Evolutionary conservation across 78 protist genomes (phyloP), one percentile per base, ranked within the genome.

Genomic region (Paulinella micropora): DNA sequence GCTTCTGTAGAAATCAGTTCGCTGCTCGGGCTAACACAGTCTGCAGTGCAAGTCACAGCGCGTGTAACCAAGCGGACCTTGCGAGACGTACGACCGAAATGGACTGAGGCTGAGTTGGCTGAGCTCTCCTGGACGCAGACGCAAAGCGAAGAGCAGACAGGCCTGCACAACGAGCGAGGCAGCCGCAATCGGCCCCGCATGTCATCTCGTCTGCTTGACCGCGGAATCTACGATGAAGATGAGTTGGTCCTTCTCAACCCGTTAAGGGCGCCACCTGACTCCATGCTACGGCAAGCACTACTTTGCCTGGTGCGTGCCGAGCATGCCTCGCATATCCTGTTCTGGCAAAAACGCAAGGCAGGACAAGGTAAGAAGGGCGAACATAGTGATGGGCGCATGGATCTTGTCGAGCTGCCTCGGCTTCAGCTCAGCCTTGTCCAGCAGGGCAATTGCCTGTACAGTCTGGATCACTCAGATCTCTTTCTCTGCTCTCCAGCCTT

Each of bases 321-420:
- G 87, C 0, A 0, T 4, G 89, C 86, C n/a, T 79, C 89, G 35
- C 85, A 90, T 37, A 87, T 90, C 37, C 37, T 69, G 15, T 87
- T 79, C 37, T 90, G 92, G 92, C 39, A 51, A 23, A 67, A 77
- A 67, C 3, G 34, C 34, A n/a, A n/a, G n/a, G n/a, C n/a, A n/a
- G n/a, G n/a, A n/a, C n/a, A n/a, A n/a, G n/a, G n/a, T n/a, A n/a
- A n/a, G n/a, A n/a, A n/a, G n/a, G n/a, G n/a, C n/a, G n/a, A n/a
- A n/a, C n/a, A n/a, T n/a, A n/a, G n/a, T n/a, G n/a, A n/a, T n/a
- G n/a, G n/a, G n/a, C n/a, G n/a, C n/a, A n/a, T n/a, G n/a, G n/a
- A n/a, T n/a, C n/a, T n/a, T n/a, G 90, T 92, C 28, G 85, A 87
- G 87, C 83, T 92, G 64, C 94, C 94, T 1, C 90, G 94, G 37